phyloP scores from a whole-genome alignment of 345 rosid genomes.

The Eucalyptus coolabah region DNA sequence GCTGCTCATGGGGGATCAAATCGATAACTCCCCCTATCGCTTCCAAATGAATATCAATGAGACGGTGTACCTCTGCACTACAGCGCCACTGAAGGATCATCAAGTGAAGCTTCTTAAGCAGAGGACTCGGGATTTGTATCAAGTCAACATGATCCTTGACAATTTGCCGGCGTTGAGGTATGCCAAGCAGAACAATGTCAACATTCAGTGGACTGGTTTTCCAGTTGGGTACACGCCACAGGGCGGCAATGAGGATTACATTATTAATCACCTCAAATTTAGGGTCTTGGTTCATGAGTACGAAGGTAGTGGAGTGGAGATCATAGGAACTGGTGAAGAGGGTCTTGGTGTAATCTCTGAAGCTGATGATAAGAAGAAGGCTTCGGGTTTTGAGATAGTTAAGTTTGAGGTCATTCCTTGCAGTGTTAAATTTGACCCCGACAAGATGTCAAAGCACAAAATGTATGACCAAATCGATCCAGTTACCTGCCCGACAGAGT shows the following conservation, averaged over 20 bases:
- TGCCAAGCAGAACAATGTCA: conserved; percentile 21
- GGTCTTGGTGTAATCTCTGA: conserved; percentile 36
- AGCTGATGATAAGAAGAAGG: conserved; percentile 29
- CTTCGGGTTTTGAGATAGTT: conserved; percentile 28
- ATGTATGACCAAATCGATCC: conserved; percentile 5
- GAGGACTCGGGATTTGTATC: conserved; percentile 41
- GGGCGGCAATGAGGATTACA: conserved; percentile 28
- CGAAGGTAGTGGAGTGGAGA: conserved; percentile 37
- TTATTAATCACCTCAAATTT: conserved; percentile 38
- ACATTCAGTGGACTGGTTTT: conserved; percentile 41
- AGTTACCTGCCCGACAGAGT: conserved; percentile 16
- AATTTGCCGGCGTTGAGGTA: conserved; percentile 43
- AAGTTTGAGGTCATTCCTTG: conserved; percentile 37
- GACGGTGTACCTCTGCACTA: conserved; percentile 35
- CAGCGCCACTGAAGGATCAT: conserved; percentile 8
- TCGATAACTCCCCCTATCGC: conserved; percentile 34
- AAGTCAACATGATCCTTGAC: conserved; percentile 44
- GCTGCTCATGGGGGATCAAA: conserved; percentile 47
- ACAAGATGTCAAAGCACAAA: conserved; percentile 14
- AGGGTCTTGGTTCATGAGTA: conserved; percentile 33
- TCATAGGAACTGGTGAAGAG: conserved; percentile 45
- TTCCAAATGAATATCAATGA: conserved; percentile 28
- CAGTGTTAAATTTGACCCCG: conserved; percentile 20
- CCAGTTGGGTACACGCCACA: conserved; percentile 30
- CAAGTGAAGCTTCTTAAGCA: conserved; percentile 45